Evolutionary conservation across 805 yeast species (phyloP).

Genomic region (Tetrapisispora iriomotensis): DNA sequence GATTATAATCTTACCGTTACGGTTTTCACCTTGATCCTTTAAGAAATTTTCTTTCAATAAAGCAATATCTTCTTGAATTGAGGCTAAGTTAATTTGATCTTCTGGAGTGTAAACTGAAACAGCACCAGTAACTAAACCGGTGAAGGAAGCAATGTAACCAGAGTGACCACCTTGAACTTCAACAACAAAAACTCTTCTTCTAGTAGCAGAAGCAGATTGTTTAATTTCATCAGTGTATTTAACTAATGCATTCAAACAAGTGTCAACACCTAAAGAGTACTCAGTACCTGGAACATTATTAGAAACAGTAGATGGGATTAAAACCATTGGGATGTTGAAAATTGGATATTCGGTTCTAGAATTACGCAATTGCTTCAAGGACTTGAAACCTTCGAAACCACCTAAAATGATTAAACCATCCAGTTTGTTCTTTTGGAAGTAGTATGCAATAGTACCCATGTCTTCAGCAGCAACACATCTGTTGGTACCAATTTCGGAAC

Average conservation of each 20-base stretch:
- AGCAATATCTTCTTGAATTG: slow-evolving; percentile 67
- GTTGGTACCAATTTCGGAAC: slow-evolving; percentile 95
- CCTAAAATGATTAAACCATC: slow-evolving; percentile 90
- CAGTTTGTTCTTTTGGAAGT: slow-evolving; percentile 77
- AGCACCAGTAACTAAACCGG: slow-evolving; percentile 83
- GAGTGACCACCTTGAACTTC: slow-evolving; percentile 98
- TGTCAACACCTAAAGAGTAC: slow-evolving; percentile 89
- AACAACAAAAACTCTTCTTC: slow-evolving; percentile 90
- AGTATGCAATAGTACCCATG: slow-evolving; percentile 83
- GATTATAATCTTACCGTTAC: slow-evolving; percentile 78
- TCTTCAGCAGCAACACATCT: slow-evolving; percentile 76
- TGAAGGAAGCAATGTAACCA: slow-evolving; percentile 83
- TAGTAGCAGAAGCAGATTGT: slow-evolving; percentile 88
- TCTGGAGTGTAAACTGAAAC: slow-evolving; percentile 89
- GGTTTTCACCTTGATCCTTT: slow-evolving; percentile 65
- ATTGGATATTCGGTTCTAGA: slow-evolving; percentile 78
- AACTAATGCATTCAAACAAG: slow-evolving; percentile 85
- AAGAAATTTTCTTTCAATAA: slow-evolving; percentile 58
- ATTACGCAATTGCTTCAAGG: slow-evolving; percentile 70
- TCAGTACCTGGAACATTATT: slow-evolving; percentile 99
- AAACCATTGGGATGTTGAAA: slow-evolving; percentile 87
- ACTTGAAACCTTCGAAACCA: slow-evolving; percentile 92
- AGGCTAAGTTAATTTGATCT: slow-evolving; percentile 56
- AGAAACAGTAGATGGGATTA: slow-evolving; percentile 91
- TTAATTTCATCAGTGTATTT: slow-evolving; percentile 92